These are phyloP conservation scores for Sugiyamaella sp. DNA, from an alignment of 1,139 yeast genomes.

Conservation along the genomic window DNA sequence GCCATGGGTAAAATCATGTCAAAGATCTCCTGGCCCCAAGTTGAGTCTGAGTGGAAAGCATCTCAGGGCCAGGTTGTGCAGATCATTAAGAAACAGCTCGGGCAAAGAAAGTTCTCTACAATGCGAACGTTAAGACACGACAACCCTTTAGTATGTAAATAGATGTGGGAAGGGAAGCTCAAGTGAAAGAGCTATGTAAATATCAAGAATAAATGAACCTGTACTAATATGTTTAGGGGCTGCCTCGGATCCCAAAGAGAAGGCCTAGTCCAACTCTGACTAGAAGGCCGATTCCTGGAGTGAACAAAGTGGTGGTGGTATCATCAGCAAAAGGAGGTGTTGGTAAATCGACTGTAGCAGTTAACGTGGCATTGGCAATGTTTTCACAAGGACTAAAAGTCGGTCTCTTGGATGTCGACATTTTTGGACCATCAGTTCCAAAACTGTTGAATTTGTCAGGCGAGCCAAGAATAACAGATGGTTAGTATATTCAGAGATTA, in stretches of 20 bases:
- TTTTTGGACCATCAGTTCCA: conserved; percentile 85
- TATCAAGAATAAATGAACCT: conserved; percentile 16
- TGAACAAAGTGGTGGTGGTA: conserved; percentile 63
- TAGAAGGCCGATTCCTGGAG: conserved; percentile 62
- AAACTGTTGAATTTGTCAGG: conserved; percentile 62
- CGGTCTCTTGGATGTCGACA: conserved; percentile 78
- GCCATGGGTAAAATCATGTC: conserved; percentile 49
- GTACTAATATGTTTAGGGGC: conserved; percentile 45
- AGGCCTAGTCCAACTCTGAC: conserved; percentile 47
- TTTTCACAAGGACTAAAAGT: conserved; percentile 57
- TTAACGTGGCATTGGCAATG: conserved; percentile 68
- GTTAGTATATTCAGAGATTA: conserved; percentile 22
- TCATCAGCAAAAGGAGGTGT: conserved; percentile 86
- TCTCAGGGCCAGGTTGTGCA: conserved; percentile 42
- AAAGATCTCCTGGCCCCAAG: conserved; percentile 52
- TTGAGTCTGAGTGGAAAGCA: conserved; percentile 59
- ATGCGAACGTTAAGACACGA: conserved; percentile 43
- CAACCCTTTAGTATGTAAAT: conserved; percentile 55
- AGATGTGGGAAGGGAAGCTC: conserved; percentile 4
- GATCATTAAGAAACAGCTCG: conserved; percentile 35
- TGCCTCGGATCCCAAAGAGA: conserved; percentile 49
- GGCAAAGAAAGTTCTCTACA: conserved; percentile 30
- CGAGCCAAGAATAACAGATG: conserved; percentile 53
- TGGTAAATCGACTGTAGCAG: conserved; percentile 58
- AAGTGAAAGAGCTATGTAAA: conserved; percentile 6